Evolutionary conservation across 768 basidiomycete genomes (phyloP).

Genomic region (Suillus clintonianus): DNA sequence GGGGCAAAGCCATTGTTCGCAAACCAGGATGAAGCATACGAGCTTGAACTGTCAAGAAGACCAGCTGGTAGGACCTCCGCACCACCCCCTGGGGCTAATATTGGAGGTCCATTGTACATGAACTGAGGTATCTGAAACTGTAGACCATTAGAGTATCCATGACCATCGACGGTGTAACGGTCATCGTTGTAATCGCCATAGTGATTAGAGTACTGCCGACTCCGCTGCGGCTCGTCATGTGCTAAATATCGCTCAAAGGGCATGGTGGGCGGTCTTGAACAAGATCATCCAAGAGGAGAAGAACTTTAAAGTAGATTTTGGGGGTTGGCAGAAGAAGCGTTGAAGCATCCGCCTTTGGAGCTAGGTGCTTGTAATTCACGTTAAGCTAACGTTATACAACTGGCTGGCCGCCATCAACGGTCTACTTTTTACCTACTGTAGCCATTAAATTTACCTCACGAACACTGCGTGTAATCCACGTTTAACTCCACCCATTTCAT

Average conservation of each 20-base stretch:
- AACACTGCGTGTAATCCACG: neutral
- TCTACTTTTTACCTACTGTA: neutral
- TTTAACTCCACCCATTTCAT: constrained; percentile 2
- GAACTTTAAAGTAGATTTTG: neutral
- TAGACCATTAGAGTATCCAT: constrained; percentile 26
- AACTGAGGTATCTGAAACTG: constrained; percentile 69
- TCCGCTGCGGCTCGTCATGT: constrained; percentile 18
- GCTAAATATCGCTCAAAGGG: constrained; percentile 45
- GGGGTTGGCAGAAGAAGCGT: neutral
- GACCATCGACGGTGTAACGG: constrained; percentile 8
- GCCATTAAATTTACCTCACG: neutral
- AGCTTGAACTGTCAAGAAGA: constrained; percentile 29
- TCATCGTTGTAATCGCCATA: constrained; percentile 15
- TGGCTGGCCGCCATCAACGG: neutral
- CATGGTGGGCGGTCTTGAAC: constrained; percentile 24
- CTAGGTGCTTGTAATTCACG: neutral
- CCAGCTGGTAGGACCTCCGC: constrained; percentile 68
- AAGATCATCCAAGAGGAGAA: constrained; percentile 1
- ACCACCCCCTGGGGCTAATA: constrained; percentile 70
- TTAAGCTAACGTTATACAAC: neutral
- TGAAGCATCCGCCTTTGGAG: neutral
- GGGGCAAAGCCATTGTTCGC: constrained; percentile 44
- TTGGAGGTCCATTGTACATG: constrained; percentile 57
- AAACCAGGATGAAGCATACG: constrained; percentile 49
- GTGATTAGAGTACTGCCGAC: constrained; percentile 8